Evolutionary conservation across 2,329 filamentous ascomycete species (phyloP).

Genomic region (Myriangium duriaei): DNA sequence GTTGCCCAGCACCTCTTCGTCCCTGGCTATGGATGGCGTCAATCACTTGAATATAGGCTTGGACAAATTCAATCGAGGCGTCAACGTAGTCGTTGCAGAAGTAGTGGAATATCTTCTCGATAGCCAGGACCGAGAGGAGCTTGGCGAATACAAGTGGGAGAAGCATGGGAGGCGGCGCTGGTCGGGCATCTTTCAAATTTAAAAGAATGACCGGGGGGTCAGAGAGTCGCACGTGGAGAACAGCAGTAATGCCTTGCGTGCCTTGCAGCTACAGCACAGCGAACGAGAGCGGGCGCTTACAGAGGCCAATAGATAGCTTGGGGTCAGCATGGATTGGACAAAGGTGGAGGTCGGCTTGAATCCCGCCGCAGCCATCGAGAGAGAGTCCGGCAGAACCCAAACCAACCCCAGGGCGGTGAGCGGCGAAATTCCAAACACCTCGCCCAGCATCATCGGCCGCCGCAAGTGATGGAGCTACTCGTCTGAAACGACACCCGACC

Average conservation of each 20-base stretch:
- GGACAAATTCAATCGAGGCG: constrained; percentile 17
- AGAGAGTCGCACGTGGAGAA: constrained; percentile 2
- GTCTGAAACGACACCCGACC: no score
- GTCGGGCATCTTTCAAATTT: not conserved
- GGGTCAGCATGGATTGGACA: no score
- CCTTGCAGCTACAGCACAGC: constrained; percentile 2
- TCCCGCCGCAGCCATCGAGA: no score
- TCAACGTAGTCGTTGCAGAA: constrained; percentile 16
- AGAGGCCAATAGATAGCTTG: no score
- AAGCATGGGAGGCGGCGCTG: constrained; percentile 7
- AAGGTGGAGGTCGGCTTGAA: no score
- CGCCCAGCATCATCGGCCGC: no score
- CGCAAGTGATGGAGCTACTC: no score
- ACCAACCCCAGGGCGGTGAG: no score
- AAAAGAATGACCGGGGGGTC: no score
- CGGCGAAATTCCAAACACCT: no score
- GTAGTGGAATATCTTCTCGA: constrained; percentile 13
- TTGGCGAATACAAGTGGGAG: constrained; percentile 11
- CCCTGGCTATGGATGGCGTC: constrained; percentile 16
- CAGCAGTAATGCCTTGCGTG: constrained; percentile 1
- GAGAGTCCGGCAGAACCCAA: no score
- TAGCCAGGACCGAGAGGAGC: constrained; percentile 12
- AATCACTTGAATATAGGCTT: constrained; percentile 18
- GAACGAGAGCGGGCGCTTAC: constrained; percentile 7
- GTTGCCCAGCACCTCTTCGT: constrained; percentile 11